Evolutionary conservation across 2,329 filamentous ascomycete species (phyloP), one percentile per base, ranked within the genome.

Genomic region (Coniochaeta prunicola): DNA sequence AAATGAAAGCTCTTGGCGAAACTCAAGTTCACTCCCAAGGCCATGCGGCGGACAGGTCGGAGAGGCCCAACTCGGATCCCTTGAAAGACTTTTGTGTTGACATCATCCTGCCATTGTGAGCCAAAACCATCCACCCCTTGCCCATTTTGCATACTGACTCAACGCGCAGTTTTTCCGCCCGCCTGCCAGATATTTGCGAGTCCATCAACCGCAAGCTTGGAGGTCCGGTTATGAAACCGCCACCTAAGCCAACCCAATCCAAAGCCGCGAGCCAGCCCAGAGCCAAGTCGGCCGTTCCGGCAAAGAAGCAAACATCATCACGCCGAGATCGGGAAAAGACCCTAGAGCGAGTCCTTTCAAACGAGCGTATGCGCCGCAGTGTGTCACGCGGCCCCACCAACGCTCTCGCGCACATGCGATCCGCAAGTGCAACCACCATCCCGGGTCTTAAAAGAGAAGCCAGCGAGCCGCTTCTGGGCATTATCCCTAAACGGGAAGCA

Each of bases 61-160:
- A 76, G 59, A 76, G 73, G 59, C 63, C 72, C 59, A 75, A 77
- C 21, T 75, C 77, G 0, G 89, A 92, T 67, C 84, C 87, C 7
- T 74, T 92, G 7, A 84, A 82, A 62, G 87, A 89, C 68, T 94
- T 93, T 68, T 93, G 89, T 67, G 79, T 90, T 17, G 90, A 94
- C 68, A 87, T 94, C 42, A 85, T 94, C 64, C 76, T 91, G 50
- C 90, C 90, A 34, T 93, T 93, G 84, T 88, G 76, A 79, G 84
- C 73, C n/a, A n/a, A 8, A 31, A 34, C 36, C 36, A 33, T 33
- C 31, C 31, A 6, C 19, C 36, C 19, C 3, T n/a, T n/a, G 36
- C 17, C 4, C 15, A 17, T 10, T 4, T 5, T 3, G 10, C 19
- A 38, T 15, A 53, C 76, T 82, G 64, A 82, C 57, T 38, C 57